These are phyloP conservation scores for Echeveria elegans DNA, from an alignment of 164 flowering plant species.

Conservation along the genomic window DNA sequence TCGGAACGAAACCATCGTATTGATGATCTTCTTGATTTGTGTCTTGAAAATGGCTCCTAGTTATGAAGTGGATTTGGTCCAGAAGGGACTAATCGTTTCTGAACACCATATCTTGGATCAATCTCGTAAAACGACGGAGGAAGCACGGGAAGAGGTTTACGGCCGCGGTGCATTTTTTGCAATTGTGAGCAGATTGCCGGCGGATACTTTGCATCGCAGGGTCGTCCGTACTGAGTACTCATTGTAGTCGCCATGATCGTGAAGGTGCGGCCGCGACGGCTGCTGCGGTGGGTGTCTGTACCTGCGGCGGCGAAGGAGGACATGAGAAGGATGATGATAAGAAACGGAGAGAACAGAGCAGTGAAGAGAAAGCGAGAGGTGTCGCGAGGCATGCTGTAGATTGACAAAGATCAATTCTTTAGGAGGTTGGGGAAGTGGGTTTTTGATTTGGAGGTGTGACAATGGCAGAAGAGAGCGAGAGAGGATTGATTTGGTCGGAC, in stretches of 20 bases:
- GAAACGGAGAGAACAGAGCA: no score
- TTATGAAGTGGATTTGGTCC: conserved; percentile 95
- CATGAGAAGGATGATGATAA: background rate
- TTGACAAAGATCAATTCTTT: background rate
- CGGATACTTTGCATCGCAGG: conserved; percentile 7
- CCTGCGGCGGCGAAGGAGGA: background rate
- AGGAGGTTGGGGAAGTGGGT: background rate
- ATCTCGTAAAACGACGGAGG: conserved; percentile 32
- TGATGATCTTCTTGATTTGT: background rate
- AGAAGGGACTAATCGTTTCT: conserved; percentile 75
- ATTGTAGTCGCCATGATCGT: no score
- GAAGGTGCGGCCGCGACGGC: no score
- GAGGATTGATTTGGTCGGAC: background rate
- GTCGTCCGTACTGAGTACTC: background rate
- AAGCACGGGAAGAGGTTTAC: conserved; percentile 13
- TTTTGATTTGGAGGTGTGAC: conserved; percentile 9
- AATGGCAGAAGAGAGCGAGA: conserved; percentile 8
- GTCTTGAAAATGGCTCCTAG: conserved; percentile 14
- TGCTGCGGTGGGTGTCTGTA: no score
- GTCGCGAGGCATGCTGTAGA: background rate
- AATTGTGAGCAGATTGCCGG: conserved; percentile 22
- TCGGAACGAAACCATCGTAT: no score
- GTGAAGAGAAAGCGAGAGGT: background rate
- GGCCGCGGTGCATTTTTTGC: conserved; percentile 19
- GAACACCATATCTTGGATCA: conserved; percentile 74